phyloP scores from a whole-genome alignment of 768 basidiomycete species.

The Pleurotus giganteus region DNA sequence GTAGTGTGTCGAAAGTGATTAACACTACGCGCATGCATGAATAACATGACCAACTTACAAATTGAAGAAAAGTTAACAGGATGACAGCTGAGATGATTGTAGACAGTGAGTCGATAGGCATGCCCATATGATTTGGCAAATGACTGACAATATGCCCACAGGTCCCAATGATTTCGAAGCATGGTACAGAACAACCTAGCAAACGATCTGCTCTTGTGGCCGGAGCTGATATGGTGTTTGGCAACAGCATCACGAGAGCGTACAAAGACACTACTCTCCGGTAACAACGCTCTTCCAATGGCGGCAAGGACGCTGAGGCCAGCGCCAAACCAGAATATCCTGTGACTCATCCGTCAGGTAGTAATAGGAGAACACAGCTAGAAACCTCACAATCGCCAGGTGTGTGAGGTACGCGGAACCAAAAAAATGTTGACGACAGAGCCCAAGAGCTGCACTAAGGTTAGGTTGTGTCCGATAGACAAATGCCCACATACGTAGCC shows the following conservation, averaged over 20 bases:
- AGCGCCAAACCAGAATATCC: slow-evolving; percentile 58
- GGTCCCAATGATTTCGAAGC: slow-evolving; percentile 58
- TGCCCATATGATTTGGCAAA: neutral
- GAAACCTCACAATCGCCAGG: slow-evolving; percentile 12
- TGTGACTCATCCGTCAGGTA: neutral
- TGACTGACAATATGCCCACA: slow-evolving; percentile 46
- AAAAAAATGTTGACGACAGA: slow-evolving; percentile 16
- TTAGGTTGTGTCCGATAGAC: neutral
- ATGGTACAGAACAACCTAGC: slow-evolving; percentile 51
- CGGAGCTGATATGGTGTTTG: slow-evolving; percentile 26
- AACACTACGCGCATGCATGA: neutral
- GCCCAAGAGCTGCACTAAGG: slow-evolving; percentile 10
- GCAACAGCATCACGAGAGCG: slow-evolving; percentile 26
- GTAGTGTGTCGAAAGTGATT: neutral
- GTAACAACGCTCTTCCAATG: slow-evolving; percentile 46
- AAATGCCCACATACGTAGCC: slow-evolving; percentile 8
- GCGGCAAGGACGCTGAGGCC: slow-evolving; percentile 54
- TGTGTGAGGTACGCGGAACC: slow-evolving; percentile 18
- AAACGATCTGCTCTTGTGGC: slow-evolving; percentile 49
- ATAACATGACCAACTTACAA: slow-evolving; percentile 7
- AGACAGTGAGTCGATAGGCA: neutral
- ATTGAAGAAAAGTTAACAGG: slow-evolving; percentile 12
- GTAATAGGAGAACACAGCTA: neutral
- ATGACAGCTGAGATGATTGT: slow-evolving; percentile 6
- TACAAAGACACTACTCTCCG: slow-evolving; percentile 59